Base-by-base conservation (phyloP, 305 asterid species). In the Ruellia speciosa region DNA sequence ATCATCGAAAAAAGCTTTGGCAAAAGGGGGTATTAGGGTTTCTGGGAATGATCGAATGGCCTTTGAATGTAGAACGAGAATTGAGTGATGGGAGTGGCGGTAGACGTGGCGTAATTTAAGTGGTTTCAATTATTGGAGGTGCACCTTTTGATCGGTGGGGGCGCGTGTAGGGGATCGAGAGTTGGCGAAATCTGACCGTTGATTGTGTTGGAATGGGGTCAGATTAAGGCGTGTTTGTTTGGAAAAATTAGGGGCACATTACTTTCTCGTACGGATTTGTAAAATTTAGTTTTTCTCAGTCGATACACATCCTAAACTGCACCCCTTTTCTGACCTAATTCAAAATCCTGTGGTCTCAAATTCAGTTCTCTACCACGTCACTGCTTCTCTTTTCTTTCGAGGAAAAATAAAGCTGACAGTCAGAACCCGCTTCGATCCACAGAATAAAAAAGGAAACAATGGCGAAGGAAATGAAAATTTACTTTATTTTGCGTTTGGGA, bases 1-100 rank as follows among this genome's bases (percentile, higher is more conserved):
- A 69, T 54, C 52, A 67, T 12, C 51, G 53, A 69, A 79, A 70
- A 24, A 79, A 68, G 65, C 64, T 75, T n/a, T 54, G 59, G 64
- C 9, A 37, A 37, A 37, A 37, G 49, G 45, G 45, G 39, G 60
- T 39, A 50, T 70, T 63, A 69, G 74, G 75, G 77, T 40, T 62
- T 18, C 18, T 43, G 35, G 19, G 15, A 54, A 57, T 11, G 16
- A 37, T 39, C 45, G 50, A 34, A 7, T 62, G 15, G 59, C 57
- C 68, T 57, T 16, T 63, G 55, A 57, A 62, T 71, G 68, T 52
- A 0, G 8, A 13, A 6, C 3, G 6, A 11, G 14, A 12, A n/a
- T 43, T 43, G 3, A 43, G 49, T 17, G 8, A 14, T 13, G 5
- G 0, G n/a, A 49, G 60, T 40, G 9, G 18, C 0, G 15, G 57